Evolutionary conservation across 148 eudicot genomes (phyloP), one percentile per base, ranked within the genome.

Genomic region (Suaeda aralocaspica): DNA sequence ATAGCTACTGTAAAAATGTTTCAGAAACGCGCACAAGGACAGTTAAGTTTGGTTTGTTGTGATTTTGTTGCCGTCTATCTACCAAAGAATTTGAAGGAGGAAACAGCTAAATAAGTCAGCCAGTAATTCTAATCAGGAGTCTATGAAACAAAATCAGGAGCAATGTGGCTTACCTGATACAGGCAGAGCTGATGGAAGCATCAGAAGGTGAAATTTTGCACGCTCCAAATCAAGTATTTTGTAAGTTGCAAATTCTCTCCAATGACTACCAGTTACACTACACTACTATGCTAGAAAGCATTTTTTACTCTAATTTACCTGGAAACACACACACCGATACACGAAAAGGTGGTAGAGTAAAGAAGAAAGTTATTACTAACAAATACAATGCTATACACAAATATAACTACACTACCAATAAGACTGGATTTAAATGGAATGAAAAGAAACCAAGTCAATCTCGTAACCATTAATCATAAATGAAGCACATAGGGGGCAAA

Each of bases 151-250:
- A n/a, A 65, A 13, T 65, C 31, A 25, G 13, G 16, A 9, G n/a
- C 11, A 49, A 45, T 24, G 26, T 56, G 55, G 65, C 58, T 14
- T 74, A 66, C 77, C 72, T 67, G 53, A 59, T 33, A 36, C 55
- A 45, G 44, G 55, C 26, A n/a, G n/a, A 36, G 5, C 41, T 13
- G n/a, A 64, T 41, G 55, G 44, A 19, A 39, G 14, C 65, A 52
- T 53, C 59, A 12, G 44, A 29, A 19, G 11, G n/a, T 19, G 42
- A 42, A 28, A 30, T 31, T 25, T 59, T 14, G 64, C 24, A 36
- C 57, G 16, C 12, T 31, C 36, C 39, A 49, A n/a, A 24, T 30
- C 51, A 45, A 66, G 44, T 13, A 29, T 36, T 36, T 3, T 36
- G 42, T 44, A 5, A 46, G 22, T 55, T 73, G 71, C 46, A 57